Conservation (phyloP, 345 rosid genomes). For the Populus deltoides region DNA sequence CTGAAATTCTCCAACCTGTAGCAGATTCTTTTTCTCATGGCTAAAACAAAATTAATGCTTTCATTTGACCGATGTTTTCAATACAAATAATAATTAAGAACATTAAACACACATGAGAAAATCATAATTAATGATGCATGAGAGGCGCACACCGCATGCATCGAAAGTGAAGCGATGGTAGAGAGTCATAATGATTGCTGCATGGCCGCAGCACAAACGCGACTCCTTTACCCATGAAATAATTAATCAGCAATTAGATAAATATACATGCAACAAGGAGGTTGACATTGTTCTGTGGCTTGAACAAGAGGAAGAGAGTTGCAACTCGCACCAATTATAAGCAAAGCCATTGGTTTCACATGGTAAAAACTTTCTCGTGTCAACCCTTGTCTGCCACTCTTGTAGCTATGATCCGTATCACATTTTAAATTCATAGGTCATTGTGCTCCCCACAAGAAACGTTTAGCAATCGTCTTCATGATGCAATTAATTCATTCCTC, state of each 20-base stretch:
- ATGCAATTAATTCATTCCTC: background rate
- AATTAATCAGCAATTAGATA: background rate
- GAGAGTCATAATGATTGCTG: constrained; percentile 31
- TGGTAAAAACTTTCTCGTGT: background rate
- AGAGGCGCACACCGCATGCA: constrained; percentile 43
- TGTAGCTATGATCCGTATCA: background rate
- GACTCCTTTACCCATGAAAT: background rate
- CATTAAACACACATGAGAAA: constrained; percentile 11
- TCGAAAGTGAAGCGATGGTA: constrained; percentile 21
- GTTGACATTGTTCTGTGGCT: background rate
- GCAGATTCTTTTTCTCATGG: too few relatives aligned
- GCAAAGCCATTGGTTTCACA: background rate
- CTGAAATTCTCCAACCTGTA: too few relatives aligned
- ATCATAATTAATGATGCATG: constrained; percentile 22
- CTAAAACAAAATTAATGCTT: background rate
- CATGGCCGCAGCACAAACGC: constrained; percentile 19
- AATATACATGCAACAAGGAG: background rate
- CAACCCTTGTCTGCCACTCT: constrained; percentile 32
- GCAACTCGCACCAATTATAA: background rate
- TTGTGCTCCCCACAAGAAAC: background rate
- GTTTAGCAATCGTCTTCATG: too few relatives aligned
- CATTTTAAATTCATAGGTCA: background rate
- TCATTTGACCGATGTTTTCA: background rate
- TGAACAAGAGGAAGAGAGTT: background rate
- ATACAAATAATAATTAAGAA: too few relatives aligned